These are phyloP conservation scores for Paraurostyla sp. DNA, from an alignment of 73 alveolate genomes.

Conservation along the genomic window DNA sequence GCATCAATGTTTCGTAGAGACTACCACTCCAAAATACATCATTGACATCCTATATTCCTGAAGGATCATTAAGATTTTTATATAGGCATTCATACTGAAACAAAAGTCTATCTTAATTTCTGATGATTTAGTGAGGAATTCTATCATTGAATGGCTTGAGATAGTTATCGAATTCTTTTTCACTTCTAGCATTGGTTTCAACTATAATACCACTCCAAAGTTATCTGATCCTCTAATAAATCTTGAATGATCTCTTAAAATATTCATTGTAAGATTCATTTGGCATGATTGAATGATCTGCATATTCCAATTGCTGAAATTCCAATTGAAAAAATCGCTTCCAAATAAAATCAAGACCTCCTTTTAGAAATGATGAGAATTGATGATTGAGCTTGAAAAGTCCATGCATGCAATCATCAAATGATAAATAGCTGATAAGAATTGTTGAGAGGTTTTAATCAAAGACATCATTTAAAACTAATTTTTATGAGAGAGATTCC, in stretches of 20 bases:
- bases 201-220: not conserved
- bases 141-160: not conserved
- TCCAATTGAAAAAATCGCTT: not conserved
- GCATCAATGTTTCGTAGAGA: not conserved
- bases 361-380: not conserved
- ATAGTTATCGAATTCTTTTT: not conserved
- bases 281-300: not conserved
- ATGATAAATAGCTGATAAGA: not conserved
- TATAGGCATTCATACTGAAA: constrained; percentile 23
- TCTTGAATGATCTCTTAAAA: constrained; percentile 34
- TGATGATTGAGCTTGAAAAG: not conserved
- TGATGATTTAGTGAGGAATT: not conserved
- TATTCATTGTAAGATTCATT: not conserved
- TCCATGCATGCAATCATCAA: not conserved
- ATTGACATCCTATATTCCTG: not conserved
- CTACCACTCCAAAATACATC: not conserved
- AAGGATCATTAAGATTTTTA: not conserved
- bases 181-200: not conserved
- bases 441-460: not conserved
- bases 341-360: constrained; percentile 17
- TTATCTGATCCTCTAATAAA: not conserved
- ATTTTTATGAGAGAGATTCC: not conserved
- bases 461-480: not conserved
- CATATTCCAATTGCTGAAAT: not conserved
- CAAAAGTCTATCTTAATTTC: not conserved